phyloP scores from a whole-genome alignment of 192 early-diverging fungal species.

The Coemansia sp. region DNA sequence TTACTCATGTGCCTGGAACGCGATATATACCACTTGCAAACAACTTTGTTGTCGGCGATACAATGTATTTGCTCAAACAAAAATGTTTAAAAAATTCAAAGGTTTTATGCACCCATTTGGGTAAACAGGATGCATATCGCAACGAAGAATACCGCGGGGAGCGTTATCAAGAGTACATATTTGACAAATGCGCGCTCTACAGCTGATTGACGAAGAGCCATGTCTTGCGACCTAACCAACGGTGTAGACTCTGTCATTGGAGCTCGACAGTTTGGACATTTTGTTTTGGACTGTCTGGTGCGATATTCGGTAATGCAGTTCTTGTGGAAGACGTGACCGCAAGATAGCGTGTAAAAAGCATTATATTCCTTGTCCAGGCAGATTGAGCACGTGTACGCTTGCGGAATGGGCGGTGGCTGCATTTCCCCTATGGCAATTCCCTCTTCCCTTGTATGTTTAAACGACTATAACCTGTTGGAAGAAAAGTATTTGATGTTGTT shows the following conservation, averaged over 20 bases:
- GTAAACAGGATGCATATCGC: conserved; percentile 3
- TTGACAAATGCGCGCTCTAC: neutral
- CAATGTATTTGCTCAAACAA: neutral
- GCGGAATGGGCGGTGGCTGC: neutral
- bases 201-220: neutral
- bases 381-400: conserved; percentile 5
- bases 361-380: conserved; percentile 9
- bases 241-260: conserved; percentile 9
- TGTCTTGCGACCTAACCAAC: conserved; percentile 3
- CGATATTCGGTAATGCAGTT: conserved; percentile 15
- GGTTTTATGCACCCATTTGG: neutral
- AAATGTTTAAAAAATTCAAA: neutral
- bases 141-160: conserved; percentile 6
- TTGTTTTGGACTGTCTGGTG: conserved; percentile 1
- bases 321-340: conserved; percentile 19
- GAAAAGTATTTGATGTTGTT: too few species aligned
- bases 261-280: conserved; percentile 19
- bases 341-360: conserved; percentile 5
- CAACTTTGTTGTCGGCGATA: too few species aligned
- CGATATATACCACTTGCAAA: too few species aligned
- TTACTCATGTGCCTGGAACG: neutral
- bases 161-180: conserved; percentile 1
- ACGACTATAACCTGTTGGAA: too few species aligned
- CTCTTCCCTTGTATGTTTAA: too few species aligned
- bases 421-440: neutral